Evolutionary conservation across 371 early-diverging fungal genomes (phyloP).

Genomic region (Mortierella sp.): DNA sequence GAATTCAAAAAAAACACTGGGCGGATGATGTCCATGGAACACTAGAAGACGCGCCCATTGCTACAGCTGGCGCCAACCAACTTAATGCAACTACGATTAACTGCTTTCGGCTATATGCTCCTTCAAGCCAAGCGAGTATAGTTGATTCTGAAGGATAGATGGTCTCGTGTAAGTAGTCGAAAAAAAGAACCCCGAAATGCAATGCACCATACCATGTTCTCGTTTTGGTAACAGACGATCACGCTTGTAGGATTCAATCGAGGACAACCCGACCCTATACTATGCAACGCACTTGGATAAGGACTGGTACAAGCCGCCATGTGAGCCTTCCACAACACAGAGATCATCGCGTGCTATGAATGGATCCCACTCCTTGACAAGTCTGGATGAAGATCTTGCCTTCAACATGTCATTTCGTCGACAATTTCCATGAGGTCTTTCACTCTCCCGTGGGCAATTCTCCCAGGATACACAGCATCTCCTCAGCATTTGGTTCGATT

Average conservation of each 20-base stretch:
- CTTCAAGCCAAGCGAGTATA: conserved; percentile 95
- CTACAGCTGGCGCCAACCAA: conserved; percentile 63
- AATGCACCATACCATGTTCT: too few species aligned
- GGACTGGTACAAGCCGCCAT: conserved; percentile 97
- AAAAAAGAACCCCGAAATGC: too few species aligned
- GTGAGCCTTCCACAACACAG: conserved; percentile 97
- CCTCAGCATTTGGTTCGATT: conserved; percentile 97
- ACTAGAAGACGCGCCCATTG: conserved; percentile 67
- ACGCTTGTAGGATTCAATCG: conserved; percentile 65
- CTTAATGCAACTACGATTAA: conserved; percentile 63
- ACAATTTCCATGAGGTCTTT: conserved; percentile 91
- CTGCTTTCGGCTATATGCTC: conserved; percentile 77
- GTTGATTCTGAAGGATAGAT: conserved; percentile 79
- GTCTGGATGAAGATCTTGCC: conserved; percentile 45
- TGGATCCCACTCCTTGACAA: conserved; percentile 44
- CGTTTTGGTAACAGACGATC: neutral
- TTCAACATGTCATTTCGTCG: conserved; percentile 63
- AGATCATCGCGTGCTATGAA: conserved; percentile 85
- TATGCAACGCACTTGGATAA: conserved; percentile 93
- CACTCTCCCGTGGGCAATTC: conserved; percentile 89
- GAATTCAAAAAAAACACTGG: conserved; percentile 68
- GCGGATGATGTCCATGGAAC: conserved; percentile 61
- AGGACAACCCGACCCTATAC: conserved; percentile 85
- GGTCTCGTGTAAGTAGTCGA: conserved; percentile 62
- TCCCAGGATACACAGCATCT: conserved; percentile 96